Conservation (phyloP, 2,329 filamentous ascomycete species). For the Lachnellula hyalina region DNA sequence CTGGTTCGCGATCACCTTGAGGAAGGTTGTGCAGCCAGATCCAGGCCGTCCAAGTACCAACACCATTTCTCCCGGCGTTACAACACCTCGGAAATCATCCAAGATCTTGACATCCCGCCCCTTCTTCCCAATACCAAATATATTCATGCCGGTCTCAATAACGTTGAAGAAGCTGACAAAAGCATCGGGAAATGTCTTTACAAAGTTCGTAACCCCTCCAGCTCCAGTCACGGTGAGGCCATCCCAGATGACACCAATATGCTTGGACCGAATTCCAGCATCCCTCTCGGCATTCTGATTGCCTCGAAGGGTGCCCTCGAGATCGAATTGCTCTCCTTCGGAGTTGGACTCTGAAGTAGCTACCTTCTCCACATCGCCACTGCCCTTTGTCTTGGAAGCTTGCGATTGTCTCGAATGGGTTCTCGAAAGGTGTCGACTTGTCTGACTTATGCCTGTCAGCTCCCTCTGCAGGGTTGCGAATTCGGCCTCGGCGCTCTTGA, state of each 20-base stretch:
- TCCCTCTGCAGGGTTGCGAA: slow-evolving; percentile 63
- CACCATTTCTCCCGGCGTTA: slow-evolving; percentile 78
- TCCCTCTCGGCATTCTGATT: slow-evolving; percentile 65
- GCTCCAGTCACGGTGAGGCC: slow-evolving; percentile 69
- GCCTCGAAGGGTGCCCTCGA: slow-evolving; percentile 69
- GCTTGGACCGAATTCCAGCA: slow-evolving; percentile 75
- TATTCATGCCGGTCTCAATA: slow-evolving; percentile 54
- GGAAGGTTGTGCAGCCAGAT: slow-evolving; percentile 48
- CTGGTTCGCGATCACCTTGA: slow-evolving; percentile 50
- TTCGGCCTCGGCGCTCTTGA: slow-evolving; percentile 63
- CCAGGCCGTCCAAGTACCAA: slow-evolving; percentile 31
- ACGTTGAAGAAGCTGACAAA: slow-evolving; percentile 69
- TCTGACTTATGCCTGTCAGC: slow-evolving; percentile 51
- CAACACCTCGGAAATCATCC: slow-evolving; percentile 63
- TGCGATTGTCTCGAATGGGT: slow-evolving; percentile 35
- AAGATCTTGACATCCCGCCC: slow-evolving; percentile 69
- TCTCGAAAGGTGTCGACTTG: slow-evolving; percentile 46
- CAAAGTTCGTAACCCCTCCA: slow-evolving; percentile 66
- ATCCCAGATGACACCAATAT: slow-evolving; percentile 76
- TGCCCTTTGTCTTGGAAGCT: slow-evolving; percentile 22
- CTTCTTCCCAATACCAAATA: slow-evolving; percentile 63
- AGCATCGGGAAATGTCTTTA: slow-evolving; percentile 70
- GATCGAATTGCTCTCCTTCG: slow-evolving; percentile 58
- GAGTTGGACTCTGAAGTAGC: slow-evolving; percentile 38
- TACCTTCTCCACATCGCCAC: slow-evolving; percentile 55